These are phyloP conservation scores for Leccinum subtestaceum DNA, from an alignment of 768 basidiomycete species.

Conservation along the genomic window DNA sequence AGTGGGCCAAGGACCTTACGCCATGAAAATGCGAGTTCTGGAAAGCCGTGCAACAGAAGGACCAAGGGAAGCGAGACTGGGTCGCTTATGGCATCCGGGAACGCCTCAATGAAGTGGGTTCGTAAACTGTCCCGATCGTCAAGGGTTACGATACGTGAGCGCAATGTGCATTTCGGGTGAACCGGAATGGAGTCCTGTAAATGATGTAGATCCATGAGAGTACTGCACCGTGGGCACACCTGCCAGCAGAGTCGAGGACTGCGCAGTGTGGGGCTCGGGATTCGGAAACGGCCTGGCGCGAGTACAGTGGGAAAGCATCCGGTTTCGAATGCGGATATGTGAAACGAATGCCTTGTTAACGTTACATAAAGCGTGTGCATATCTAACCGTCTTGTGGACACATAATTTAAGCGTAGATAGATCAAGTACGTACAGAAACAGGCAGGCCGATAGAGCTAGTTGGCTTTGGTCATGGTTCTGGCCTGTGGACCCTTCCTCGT, in stretches of 20 bases:
- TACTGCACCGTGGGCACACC: neutral
- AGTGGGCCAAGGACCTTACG: constrained; percentile 55
- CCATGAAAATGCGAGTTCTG: constrained; percentile 66
- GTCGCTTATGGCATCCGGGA: constrained; percentile 22
- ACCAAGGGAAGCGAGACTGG: constrained; percentile 41
- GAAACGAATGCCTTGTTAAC: constrained; percentile 5
- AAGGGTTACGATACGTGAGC: constrained; percentile 37
- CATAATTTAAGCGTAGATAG: neutral
- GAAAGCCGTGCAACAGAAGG: constrained; percentile 64
- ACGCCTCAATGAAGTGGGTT: constrained; percentile 51
- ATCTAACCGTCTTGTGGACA: neutral
- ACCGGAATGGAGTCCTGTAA: constrained; percentile 14
- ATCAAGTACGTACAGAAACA: constrained; percentile 13
- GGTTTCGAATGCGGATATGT: neutral
- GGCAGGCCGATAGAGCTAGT: neutral
- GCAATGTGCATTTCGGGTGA: constrained; percentile 35
- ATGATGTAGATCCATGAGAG: constrained; percentile 16
- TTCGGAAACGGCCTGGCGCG: neutral
- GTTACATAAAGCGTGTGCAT: neutral
- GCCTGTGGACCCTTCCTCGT: constrained; percentile 1
- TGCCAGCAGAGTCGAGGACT: too few relatives aligned
- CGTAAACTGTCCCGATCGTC: constrained; percentile 42
- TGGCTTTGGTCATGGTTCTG: constrained; percentile 6
- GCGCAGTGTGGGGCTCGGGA: neutral
- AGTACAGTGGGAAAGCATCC: neutral